These are phyloP conservation scores for Calcarisporium arbuscula DNA, from an alignment of 2,329 filamentous ascomycete species.

Conservation along the genomic window DNA sequence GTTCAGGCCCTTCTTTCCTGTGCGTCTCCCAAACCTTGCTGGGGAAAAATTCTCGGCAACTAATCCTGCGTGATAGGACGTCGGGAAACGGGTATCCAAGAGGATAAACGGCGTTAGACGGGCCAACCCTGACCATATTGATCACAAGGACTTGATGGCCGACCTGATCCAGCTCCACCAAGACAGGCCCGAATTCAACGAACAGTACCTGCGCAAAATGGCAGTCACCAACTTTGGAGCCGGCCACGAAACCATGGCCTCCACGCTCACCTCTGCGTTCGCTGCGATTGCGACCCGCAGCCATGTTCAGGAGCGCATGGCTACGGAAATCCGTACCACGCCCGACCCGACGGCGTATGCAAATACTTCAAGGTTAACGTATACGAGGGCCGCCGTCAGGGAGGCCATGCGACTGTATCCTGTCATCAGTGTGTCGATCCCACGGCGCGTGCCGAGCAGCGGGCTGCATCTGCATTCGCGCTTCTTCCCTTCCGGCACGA, in stretches of 20 bases:
- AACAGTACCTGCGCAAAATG: conserved; percentile 43
- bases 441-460: conserved; percentile 34
- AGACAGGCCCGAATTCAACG: conserved; percentile 38
- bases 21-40: conserved; percentile 17
- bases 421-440: conserved; percentile 45
- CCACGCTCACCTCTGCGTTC: conserved; percentile 43
- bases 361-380: conserved; percentile 18
- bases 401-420: conserved; percentile 46
- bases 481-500: conserved; percentile 36
- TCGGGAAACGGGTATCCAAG: conserved; percentile 24
- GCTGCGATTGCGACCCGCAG: conserved; percentile 38
- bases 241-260: conserved; percentile 48
- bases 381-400: conserved; percentile 40
- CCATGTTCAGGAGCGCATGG: conserved; percentile 23
- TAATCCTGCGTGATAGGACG: conserved; percentile 20
- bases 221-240: conserved; percentile 50
- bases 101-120: conserved; percentile 22
- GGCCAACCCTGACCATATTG: conserved; percentile 8
- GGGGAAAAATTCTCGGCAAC: neutral
- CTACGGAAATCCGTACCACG: conserved; percentile 22
- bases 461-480: conserved; percentile 32
- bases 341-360: conserved; percentile 14
- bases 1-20: conserved; percentile 45
- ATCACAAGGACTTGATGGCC: conserved; percentile 33
- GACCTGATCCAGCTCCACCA: conserved; percentile 42